Evolutionary conservation across 2,329 filamentous ascomycete species (phyloP), one percentile per base, ranked within the genome.

Genomic region (Xylogone sp.): DNA sequence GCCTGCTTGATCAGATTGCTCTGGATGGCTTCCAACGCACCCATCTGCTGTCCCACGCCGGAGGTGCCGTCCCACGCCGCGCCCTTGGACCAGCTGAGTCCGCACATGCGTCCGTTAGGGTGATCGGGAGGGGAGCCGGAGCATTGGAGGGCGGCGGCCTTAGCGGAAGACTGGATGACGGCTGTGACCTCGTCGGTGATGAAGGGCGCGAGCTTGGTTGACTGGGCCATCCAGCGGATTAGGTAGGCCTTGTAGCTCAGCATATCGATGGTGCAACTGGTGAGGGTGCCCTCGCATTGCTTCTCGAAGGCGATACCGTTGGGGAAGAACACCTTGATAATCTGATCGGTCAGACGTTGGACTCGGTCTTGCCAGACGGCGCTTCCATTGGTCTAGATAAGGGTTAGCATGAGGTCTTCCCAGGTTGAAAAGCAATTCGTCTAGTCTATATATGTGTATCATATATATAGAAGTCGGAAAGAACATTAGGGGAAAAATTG

Each of bases 211-310:
- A 84, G 69, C 58, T 84, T 77, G 1, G 75, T 75, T 3, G 80
- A 75, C 3, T 75, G 71, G 13, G 78, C 81, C 69, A 78, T 68
- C 76, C 81, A 87, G 31, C 83, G 78, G 1, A 78, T 67, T 8
- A 86, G 72, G 61, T 84, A 86, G 8, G 81, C 82, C 65, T 87
- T 87, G 74, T 86, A 86, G 1, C 76, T 77, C 20, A 75, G 74
- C 62, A 84, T 79, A 56, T 86, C 82, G 70, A 84, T 53, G 76
- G 76, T 57, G 75, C 77, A 50, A 78, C 75, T 44, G 64, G 57
- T 79, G 81, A 5, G 79, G 74, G 62, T 82, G 81, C 72, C 80
- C 68, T 88, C 88, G 76, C 84, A 85, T 80, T 8, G 77, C 78
- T 59, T 77, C 71, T 62, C 83, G 76, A 75, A 81, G 76, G 77